phyloP scores from a whole-genome alignment of 2,329 filamentous ascomycete species.

The Xylaria sp. region DNA sequence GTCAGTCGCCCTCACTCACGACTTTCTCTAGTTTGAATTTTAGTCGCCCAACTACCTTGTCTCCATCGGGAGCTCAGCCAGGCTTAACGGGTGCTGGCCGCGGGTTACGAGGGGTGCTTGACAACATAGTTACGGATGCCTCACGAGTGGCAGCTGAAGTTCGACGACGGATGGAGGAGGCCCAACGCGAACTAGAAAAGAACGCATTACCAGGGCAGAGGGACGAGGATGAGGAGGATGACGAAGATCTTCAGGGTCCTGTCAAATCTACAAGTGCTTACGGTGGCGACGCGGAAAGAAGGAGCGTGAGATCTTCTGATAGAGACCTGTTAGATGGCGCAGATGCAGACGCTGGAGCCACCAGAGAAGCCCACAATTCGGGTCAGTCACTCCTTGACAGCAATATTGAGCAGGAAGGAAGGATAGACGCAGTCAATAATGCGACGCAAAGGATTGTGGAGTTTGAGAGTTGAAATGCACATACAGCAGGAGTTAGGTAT shows the following conservation, averaged over 20 bases:
- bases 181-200: constrained; percentile 88
- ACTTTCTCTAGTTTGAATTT: constrained; percentile 80
- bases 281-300: constrained; percentile 67
- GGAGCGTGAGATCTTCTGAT: constrained; percentile 73
- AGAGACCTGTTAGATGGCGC: constrained; percentile 77
- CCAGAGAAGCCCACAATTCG: constrained; percentile 49
- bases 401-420: constrained; percentile 42
- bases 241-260: constrained; percentile 63
- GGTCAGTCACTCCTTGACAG: constrained; percentile 44
- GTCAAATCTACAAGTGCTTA: constrained; percentile 53
- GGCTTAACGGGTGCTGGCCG: constrained; percentile 65
- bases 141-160: constrained; percentile 97
- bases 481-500: constrained; percentile 41
- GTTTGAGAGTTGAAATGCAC: constrained; percentile 55
- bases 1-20: constrained; percentile 73
- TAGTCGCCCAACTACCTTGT: constrained; percentile 55
- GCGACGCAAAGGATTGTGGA: constrained; percentile 56
- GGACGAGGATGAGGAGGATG: constrained; percentile 76
- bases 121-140: constrained; percentile 97
- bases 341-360: constrained; percentile 72
- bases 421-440: constrained; percentile 42
- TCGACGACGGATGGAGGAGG: constrained; percentile 91
- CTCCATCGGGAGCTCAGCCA: constrained; percentile 53
- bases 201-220: constrained; percentile 73
- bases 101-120: constrained; percentile 88